These are phyloP conservation scores for Phytophthora hybrid DNA, from an alignment of 352 stramenopile genomes.

Conservation along the genomic window DNA sequence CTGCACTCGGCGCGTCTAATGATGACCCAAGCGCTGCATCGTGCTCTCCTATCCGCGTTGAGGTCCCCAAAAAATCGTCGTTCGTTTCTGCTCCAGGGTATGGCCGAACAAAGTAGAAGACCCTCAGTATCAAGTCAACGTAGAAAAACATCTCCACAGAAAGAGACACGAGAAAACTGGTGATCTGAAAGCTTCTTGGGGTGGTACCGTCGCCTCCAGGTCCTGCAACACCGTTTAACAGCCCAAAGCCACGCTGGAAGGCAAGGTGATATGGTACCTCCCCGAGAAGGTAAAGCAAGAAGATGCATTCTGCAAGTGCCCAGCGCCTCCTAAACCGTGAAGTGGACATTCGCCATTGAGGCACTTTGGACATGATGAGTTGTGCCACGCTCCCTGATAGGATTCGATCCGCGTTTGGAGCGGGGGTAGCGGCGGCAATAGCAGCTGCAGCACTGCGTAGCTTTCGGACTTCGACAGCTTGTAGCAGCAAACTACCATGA, in stretches of 20 bases:
- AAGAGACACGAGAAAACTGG: slow-evolving; percentile 43
- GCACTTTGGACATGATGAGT: slow-evolving; percentile 11
- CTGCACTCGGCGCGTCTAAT: slow-evolving; percentile 2
- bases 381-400: slow-evolving; percentile 15
- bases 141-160: slow-evolving; percentile 74
- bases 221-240: slow-evolving; percentile 39
- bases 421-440: slow-evolving; percentile 6
- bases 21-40: slow-evolving; percentile 8
- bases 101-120: slow-evolving; percentile 50
- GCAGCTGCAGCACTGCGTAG: slow-evolving; percentile 22
- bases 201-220: slow-evolving; percentile 39
- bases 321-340: slow-evolving; percentile 46
- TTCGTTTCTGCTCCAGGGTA: slow-evolving; percentile 15
- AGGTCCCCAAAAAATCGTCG: slow-evolving; percentile 20
- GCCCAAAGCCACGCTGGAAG: slow-evolving; percentile 56
- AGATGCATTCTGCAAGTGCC: slow-evolving; percentile 35
- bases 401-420: slow-evolving; percentile 2
- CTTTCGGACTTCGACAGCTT: slow-evolving; percentile 36
- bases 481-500: slow-evolving; percentile 43
- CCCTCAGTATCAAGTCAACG: slow-evolving; percentile 53
- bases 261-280: slow-evolving; percentile 58
- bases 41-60: background rate
- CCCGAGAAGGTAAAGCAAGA: slow-evolving; percentile 48
- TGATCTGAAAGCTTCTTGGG: slow-evolving; percentile 43
- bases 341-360: slow-evolving; percentile 37